Percentiles rank a stretch among this genome's conserved stretches.
Conservation (phyloP, 768 basidiomycete genomes). For the Russula foetens region DNA sequence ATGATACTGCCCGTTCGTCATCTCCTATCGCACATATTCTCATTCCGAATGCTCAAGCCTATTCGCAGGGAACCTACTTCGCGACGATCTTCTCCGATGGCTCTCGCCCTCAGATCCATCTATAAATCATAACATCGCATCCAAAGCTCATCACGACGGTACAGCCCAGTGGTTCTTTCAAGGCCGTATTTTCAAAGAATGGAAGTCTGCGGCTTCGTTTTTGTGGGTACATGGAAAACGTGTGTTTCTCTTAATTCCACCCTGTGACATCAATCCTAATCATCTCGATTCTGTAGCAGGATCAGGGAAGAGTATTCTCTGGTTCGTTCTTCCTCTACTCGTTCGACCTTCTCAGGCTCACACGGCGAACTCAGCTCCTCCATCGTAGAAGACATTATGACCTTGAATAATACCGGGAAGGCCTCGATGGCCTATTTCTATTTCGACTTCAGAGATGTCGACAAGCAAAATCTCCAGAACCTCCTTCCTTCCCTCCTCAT, state of each 20-base stretch:
- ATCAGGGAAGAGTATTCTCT: not conserved
- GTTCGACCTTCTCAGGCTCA: not conserved
- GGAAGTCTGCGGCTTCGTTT: not conserved
- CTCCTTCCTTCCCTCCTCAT: not conserved
- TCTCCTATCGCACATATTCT: not conserved
- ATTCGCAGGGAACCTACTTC: not conserved
- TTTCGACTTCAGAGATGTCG: not conserved
- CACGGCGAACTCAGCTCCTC: not conserved
- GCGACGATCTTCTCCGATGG: not conserved
- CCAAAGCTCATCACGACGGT: not conserved
- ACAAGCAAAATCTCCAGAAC: not conserved
- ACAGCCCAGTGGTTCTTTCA: not conserved
- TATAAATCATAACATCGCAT: not conserved
- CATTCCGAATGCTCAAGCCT: not conserved
- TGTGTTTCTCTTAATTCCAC: not conserved
- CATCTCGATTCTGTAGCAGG: not conserved
- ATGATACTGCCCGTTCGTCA: not conserved
- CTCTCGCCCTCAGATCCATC: not conserved
- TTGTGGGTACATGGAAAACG: not conserved
- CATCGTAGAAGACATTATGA: not conserved
- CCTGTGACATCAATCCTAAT: not conserved
- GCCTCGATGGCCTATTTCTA: not conserved
- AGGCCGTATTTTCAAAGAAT: not conserved
- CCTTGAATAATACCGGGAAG: not conserved
- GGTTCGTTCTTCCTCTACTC: not conserved